Percentiles rank a stretch among this genome's conserved stretches.
These are phyloP conservation scores for Toxoplasma gondii DNA, from an alignment of 169 alveolate species.

Conservation along the genomic window DNA sequence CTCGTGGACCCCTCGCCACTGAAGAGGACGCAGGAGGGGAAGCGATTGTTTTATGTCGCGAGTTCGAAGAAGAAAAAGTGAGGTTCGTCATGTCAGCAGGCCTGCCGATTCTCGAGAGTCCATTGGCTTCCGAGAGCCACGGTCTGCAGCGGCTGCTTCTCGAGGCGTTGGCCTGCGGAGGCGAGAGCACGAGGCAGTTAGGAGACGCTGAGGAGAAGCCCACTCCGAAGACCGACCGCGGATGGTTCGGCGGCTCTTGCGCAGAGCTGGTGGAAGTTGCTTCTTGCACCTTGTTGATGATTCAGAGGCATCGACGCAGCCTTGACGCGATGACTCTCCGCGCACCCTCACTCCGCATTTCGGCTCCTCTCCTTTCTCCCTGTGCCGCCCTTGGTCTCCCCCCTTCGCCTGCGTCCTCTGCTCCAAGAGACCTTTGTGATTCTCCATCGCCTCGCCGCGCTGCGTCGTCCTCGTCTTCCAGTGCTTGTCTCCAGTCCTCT, in stretches of 20 bases:
- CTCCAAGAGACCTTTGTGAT: too few relatives aligned
- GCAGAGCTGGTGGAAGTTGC: background rate
- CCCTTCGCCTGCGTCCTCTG: too few relatives aligned
- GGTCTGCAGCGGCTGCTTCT: constrained; percentile 56
- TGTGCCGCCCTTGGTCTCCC: background rate
- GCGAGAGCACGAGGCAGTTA: background rate
- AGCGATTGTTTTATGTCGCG: constrained; percentile 26
- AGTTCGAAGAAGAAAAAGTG: constrained; percentile 22
- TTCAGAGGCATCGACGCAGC: background rate
- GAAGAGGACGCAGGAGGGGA: constrained; percentile 7
- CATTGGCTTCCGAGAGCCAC: background rate
- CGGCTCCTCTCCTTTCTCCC: background rate
- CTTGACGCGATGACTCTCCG: background rate
- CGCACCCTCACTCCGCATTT: background rate
- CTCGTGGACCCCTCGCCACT: background rate
- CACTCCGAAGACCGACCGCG: background rate
- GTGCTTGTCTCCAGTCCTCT: background rate
- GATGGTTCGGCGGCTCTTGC: constrained; percentile 20
- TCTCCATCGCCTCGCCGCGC: background rate
- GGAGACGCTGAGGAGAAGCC: background rate
- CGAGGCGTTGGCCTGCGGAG: constrained; percentile 34
- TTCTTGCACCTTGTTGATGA: constrained; percentile 19
- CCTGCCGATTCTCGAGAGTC: constrained; percentile 4
- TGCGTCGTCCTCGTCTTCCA: background rate
- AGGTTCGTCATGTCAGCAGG: background rate